phyloP scores from a whole-genome alignment of 495 filamentous ascomycete species.

The Xylaria flabelliformis region DNA sequence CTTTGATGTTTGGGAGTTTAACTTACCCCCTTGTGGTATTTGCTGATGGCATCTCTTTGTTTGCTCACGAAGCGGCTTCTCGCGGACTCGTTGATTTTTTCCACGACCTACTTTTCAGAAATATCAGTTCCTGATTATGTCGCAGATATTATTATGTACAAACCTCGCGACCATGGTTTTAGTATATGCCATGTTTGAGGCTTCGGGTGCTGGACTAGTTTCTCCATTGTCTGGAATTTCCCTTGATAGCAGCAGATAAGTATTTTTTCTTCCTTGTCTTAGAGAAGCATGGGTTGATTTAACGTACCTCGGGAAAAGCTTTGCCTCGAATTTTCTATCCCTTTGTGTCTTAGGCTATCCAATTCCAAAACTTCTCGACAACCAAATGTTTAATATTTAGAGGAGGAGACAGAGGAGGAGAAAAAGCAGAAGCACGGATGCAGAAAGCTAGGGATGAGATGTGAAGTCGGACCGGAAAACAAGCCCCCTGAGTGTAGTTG shows the following conservation, averaged over 20 bases:
- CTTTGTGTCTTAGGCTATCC: background rate
- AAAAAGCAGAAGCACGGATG: background rate
- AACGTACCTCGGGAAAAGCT: background rate
- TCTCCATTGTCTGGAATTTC: background rate
- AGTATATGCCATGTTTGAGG: background rate
- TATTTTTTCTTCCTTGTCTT: background rate
- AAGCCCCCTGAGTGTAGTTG: background rate
- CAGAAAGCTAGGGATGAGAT: background rate
- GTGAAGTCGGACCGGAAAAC: background rate
- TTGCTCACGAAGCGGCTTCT: background rate
- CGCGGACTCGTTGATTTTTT: background rate
- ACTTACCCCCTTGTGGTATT: background rate
- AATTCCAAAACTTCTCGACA: background rate
- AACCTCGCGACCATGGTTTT: slow-evolving; percentile 1
- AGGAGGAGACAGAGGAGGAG: background rate
- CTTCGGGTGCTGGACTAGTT: background rate
- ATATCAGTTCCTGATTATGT: background rate
- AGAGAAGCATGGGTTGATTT: background rate
- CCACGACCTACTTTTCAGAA: background rate
- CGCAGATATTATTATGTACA: background rate
- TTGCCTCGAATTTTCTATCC: background rate
- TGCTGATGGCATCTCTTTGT: background rate
- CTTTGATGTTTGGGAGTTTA: background rate
- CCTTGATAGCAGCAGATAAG: background rate
- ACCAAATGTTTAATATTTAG: background rate